Conservation (phyloP, 2,329 filamentous ascomycete genomes). For the Claviceps maximensis region DNA sequence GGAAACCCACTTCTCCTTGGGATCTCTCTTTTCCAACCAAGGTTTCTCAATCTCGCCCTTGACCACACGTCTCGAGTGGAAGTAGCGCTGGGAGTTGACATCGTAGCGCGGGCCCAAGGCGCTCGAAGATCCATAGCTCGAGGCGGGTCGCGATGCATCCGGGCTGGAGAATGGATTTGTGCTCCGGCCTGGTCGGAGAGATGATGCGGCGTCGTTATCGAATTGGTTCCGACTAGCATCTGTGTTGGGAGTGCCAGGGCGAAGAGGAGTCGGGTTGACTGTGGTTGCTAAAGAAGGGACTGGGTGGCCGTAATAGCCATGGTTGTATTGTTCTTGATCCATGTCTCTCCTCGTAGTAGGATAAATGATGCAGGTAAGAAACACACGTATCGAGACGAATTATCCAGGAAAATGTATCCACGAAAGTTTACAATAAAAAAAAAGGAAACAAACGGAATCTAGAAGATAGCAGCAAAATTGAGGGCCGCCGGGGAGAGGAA, state of each 20-base stretch:
- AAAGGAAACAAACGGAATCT: no score
- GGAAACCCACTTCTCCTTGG: conserved; percentile 75
- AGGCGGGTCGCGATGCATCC: conserved; percentile 30
- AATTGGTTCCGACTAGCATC: conserved; percentile 27
- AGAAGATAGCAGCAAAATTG: no score
- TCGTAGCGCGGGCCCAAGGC: conserved; percentile 23
- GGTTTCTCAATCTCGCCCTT: conserved; percentile 65
- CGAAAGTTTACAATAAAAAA: no score
- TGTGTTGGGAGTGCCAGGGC: conserved; percentile 29
- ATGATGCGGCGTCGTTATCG: conserved; percentile 25
- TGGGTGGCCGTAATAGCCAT: conserved; percentile 16
- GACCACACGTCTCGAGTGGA: conserved; percentile 58
- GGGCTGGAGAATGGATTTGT: conserved; percentile 36
- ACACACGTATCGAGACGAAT: not conserved
- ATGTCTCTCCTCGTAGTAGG: conserved; percentile 9
- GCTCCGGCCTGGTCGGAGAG: conserved; percentile 15
- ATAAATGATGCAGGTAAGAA: not conserved
- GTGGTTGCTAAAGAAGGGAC: conserved; percentile 24
- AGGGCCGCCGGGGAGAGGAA: no score
- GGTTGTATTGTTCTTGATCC: conserved; percentile 14
- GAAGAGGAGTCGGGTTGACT: conserved; percentile 25
- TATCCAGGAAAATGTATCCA: no score
- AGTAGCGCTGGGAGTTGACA: conserved; percentile 41
- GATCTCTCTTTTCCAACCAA: conserved; percentile 61
- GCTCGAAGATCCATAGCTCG: conserved; percentile 33